Percentiles rank a stretch among this genome's conserved stretches.
Evolutionary conservation across 164 flowering plant genomes (phyloP).

Genomic region (Magnolia kwangsiensis): DNA sequence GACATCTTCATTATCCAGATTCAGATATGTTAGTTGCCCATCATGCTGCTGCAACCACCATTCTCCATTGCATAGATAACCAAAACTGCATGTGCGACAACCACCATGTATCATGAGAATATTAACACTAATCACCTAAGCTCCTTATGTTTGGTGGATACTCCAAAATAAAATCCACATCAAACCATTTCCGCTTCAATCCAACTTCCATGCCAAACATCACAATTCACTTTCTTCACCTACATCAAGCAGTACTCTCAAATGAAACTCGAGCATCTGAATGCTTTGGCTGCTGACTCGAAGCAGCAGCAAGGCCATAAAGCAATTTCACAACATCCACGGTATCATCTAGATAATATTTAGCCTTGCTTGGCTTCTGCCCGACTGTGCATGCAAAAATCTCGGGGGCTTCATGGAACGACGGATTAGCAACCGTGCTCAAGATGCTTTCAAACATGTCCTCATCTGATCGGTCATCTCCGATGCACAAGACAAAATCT

Average conservation of each 20-base stretch:
- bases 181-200: neutral
- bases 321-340: conserved; percentile 13
- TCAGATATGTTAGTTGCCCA: neutral
- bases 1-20: neutral
- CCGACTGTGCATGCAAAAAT: conserved; percentile 19
- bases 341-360: conserved; percentile 17
- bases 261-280: conserved; percentile 5
- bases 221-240: neutral
- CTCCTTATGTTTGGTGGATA: neutral
- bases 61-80: neutral
- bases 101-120: neutral
- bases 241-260: conserved; percentile 8
- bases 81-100: neutral
- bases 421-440: conserved; percentile 3
- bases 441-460: conserved; percentile 24
- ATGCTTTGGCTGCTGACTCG: neutral
- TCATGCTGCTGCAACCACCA: neutral
- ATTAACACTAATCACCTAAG: neutral
- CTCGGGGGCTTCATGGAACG: conserved; percentile 1
- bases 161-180: neutral
- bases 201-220: conserved; percentile 1
- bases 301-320: conserved; percentile 12
- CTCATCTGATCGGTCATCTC: conserved; percentile 24
- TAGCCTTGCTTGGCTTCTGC: conserved; percentile 21
- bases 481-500: conserved; percentile 22